Evolutionary conservation across 345 rosid species (phyloP), one percentile per base, ranked within the genome.

Genomic region (Eucalyptus curtisii): DNA sequence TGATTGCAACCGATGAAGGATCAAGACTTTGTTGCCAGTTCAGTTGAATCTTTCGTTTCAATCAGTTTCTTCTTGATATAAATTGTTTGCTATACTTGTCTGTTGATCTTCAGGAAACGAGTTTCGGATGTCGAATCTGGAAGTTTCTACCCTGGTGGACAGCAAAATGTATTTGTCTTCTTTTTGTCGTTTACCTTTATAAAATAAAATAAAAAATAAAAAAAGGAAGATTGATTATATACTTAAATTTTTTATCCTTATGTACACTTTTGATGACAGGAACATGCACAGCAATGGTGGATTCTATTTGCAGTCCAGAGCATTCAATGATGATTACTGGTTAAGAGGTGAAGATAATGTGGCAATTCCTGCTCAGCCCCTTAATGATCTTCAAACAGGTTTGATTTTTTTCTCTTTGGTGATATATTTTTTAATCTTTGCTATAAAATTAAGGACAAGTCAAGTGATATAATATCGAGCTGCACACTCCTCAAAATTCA

Each of bases 61-160:
- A 76, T 76, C 42, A 76, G 47, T 76, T 37, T 76, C 37, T 76
- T 76, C 27, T 14, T 20, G 82, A 19, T 37, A 76, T 37, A 19
- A 19, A 76, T 37, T 37, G 27, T 76, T 37, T 76, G 82, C 45
- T 19, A 37, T 76, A 13, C 82, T 76, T 40, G 82, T 37, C 17
- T 61, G 12, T 81, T 10, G 52, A 64, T 86, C 87, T 86, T 87
- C 91, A 95, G 95, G 93, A 86, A 91, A 89, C 86, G 95, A 92
- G 86, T 89, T 88, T 88, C 92, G 90, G 91, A 87, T 88, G 90
- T 90, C 92, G 31, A 90, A 89, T 85, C 55, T 89, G 86, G 93
- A 90, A 15, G 71, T 88, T 53, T 88, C 92, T 84, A 37, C 88
- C 90, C 89, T 88, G 88, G 55, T 90, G 89, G 94, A 95, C 89